Evolutionary conservation across 2,329 filamentous ascomycete species (phyloP), one percentile per base, ranked within the genome.

Genomic region (Xylariales sp.): DNA sequence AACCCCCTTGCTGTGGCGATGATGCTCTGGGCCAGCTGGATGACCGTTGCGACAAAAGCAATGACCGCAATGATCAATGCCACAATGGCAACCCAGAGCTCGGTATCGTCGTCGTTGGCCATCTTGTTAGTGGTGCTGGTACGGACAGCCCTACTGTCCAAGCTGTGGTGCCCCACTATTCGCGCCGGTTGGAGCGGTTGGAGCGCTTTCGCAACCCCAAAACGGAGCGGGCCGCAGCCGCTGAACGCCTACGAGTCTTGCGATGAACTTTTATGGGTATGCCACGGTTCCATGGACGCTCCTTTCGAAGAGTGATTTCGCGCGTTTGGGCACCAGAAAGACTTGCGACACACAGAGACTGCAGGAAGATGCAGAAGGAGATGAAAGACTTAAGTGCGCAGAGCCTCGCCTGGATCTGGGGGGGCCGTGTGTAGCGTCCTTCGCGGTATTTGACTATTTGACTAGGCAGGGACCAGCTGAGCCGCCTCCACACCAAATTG

Each of bases 1-100:
- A 46, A 38, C 9, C 48, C 48, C 5, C 28, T 36, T 8, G 44
- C 46, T 15, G 46, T 44, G 8, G 46, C 44, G 32, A 52, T 46
- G 31, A 49, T 51, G 21, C 47, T 44, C 29, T 54, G 52, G 25
- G 48, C 25, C 12, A 52, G 18, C 37, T 56, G 53, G 3, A 52
- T 25, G 5, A 43, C 22, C 2, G 43, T 39, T 10, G 36, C 22
- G 6, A 38, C 10, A n/a, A 51, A 41, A 15, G 49, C 49, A 8
- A 49, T 40, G 32, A 47, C 42, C 15, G 51, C 49, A 22, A 54
- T 44, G 19, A 53, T 32, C 14, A 56, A 44, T 1, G 51, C 51
- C 3, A 49, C 40, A 16, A 52, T 46, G 22, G 46, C 38, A 9
- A 52, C 37, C 12, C 20, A 27, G 15, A 43, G 21, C 25, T 48